These are phyloP conservation scores for Mycena galopus DNA, from an alignment of 768 basidiomycete species.

Conservation along the genomic window DNA sequence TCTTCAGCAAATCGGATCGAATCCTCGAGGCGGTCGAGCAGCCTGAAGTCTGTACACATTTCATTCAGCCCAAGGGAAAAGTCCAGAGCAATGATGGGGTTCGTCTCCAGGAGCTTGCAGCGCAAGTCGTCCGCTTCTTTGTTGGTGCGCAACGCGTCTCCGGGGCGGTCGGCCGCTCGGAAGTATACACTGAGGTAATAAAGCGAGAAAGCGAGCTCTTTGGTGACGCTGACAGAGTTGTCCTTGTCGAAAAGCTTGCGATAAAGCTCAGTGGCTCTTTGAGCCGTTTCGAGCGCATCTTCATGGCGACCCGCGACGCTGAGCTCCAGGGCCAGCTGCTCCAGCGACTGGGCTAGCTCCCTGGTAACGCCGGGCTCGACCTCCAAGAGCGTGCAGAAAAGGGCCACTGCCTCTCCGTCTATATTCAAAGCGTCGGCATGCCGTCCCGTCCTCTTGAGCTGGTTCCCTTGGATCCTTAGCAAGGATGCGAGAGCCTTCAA, in stretches of 20 bases:
- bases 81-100: background rate
- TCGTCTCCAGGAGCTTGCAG: constrained; percentile 3
- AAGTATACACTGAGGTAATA: constrained; percentile 7
- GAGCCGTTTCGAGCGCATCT: background rate
- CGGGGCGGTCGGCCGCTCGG: background rate
- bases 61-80: background rate
- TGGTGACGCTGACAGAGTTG: constrained; percentile 6
- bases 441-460: background rate
- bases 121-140: background rate
- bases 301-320: constrained; percentile 7
- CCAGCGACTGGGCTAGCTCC: constrained; percentile 4
- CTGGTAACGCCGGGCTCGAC: constrained; percentile 7
- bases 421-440: background rate
- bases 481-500: constrained; percentile 7
- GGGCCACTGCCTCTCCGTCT: constrained; percentile 3
- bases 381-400: background rate
- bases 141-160: background rate
- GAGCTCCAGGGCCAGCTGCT: constrained; percentile 9
- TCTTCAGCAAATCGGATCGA: background rate
- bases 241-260: constrained; percentile 12
- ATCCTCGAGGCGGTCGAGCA: background rate
- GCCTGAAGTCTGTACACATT: background rate
- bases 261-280: background rate
- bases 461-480: too few relatives aligned
- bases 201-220: constrained; percentile 8